These are phyloP conservation scores for Bacterosira constricta DNA, from an alignment of 108 stramenopile species.

Conservation along the genomic window DNA sequence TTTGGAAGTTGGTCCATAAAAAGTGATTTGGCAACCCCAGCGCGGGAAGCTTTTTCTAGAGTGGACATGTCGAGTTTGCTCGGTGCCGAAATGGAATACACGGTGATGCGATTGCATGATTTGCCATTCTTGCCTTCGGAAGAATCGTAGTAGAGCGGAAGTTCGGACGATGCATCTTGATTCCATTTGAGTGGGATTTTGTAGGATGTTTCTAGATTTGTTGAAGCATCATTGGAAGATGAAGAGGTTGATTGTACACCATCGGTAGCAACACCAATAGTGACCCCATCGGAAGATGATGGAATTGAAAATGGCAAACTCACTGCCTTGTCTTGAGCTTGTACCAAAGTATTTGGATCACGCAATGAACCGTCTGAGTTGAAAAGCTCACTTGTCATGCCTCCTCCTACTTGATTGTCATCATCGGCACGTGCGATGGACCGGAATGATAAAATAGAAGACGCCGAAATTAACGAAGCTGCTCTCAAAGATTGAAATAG, in stretches of 20 bases:
- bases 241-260: conserved; percentile 23
- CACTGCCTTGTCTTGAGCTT: conserved; percentile 64
- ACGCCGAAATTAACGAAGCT: not conserved
- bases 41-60: conserved; percentile 69
- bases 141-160: conserved; percentile 60
- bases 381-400: conserved; percentile 67
- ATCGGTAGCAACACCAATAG: conserved; percentile 47
- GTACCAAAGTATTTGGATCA: conserved; percentile 37
- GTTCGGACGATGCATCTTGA: conserved; percentile 37
- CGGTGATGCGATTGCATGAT: conserved; percentile 71
- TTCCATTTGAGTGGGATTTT: conserved; percentile 77
- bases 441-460: conserved; percentile 13
- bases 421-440: conserved; percentile 16
- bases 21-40: conserved; percentile 74
- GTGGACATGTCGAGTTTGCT: conserved; percentile 30
- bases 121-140: conserved; percentile 66
- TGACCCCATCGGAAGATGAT: conserved; percentile 38
- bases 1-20: conserved; percentile 49
- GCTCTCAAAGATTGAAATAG: conserved; percentile 6
- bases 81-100: conserved; percentile 56
- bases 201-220: conserved; percentile 53
- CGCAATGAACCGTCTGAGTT: conserved; percentile 79
- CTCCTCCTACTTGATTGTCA: conserved; percentile 16
- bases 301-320: conserved; percentile 45
- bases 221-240: conserved; percentile 12